Base-by-base conservation (phyloP, 106 monocot species). In the Dioscorea zingiberensis region DNA sequence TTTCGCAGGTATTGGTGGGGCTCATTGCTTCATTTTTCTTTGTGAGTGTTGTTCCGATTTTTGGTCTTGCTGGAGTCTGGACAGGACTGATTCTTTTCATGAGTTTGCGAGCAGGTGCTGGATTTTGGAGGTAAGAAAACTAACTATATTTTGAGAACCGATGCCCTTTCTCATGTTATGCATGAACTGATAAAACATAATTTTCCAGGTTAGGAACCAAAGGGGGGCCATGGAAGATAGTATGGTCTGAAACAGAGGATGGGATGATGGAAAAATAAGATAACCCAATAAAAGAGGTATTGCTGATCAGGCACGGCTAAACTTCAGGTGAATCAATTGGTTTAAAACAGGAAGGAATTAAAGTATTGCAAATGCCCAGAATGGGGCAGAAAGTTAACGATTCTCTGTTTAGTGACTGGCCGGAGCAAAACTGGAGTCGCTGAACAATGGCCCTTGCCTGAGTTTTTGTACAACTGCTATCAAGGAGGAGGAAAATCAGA, bases 1-100 rank as follows among this genome's bases (percentile, higher is more conserved):
- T 47, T 25, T 15, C 25, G 26, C 74, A 97, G 97, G 75, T 81
- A 13, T 66, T 92, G 22, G 88, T 80, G 22, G 83, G 92, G 25
- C 22, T 86, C 27, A 48, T 75, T 45, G 88, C 97, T 32, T 92
- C 86, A 9, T 22, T 79, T 25, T 76, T 86, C 56, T 70, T 97
- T 22, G 38, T 97, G 8, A 48, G 73, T 2, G 76, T 74, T 45
- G 74, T 88, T 62, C 82, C 85, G 15, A 14, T 25, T 4, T 92
- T 84, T 59, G 97, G 97, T 15, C 88, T 97, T 63, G 61, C 67
- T 75, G 97, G 97, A 48, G 79, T 97, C 11, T 97, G 97, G 97
- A 44, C 85, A 3, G 97, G 97, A 10, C 63, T 97, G 47, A 77
- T 92, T 77, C 70, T 97, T 25, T 97, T 98, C 73, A 98, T 98